Base-by-base conservation (phyloP, 2,329 filamentous ascomycete genomes). In the Ceratocystis eucalypticola region DNA sequence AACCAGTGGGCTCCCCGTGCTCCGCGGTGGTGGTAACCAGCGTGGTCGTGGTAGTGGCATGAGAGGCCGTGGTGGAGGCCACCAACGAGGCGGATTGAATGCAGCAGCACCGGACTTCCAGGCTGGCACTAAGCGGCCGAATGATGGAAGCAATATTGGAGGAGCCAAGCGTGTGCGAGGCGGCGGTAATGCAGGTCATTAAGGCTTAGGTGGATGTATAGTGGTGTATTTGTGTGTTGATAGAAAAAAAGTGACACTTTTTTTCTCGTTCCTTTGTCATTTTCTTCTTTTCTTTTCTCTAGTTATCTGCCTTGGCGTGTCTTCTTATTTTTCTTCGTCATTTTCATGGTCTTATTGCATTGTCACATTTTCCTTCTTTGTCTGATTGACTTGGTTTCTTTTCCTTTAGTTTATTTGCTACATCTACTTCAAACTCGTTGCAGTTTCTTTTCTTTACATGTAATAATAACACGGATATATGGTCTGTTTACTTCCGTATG, bases 71-170 rank as follows among this genome's bases (percentile, higher is more conserved):
- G 79, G 76, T 28, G 75, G 77, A 41, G 76, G 80, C 46, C 72
- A 59, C 28, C 53, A 59, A 30, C 25, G 71, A 4, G 71, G 73
- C 5, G 75, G 68, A 10, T 70, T 85, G 70, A 85, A 82, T 69
- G 78, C 80, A 0, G 75, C 74, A 12, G 82, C 80, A 8, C 76
- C 78, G 62, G 84, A 85, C 66, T 81, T 84, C 70, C 82, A 84
- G 53, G 79, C 80, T 7, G 82, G 82, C 3, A 81, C 78, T 70
- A 85, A 85, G 74, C 77, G 83, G 33, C 78, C 81, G 15, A 76
- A 83, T 65, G 66, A 67, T 30, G 66, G 67, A 25, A 82, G 84
- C 62, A 83, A 85, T 65, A 76, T 75, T 2, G 76, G 73, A 20
- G 77, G 77, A 22, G 76, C 76, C 2, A 79, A 79, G 72, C 72